Evolutionary conservation across 169 alveolate genomes (phyloP), one percentile per base, ranked within the genome.

Genomic region (Hammondia hammondi): DNA sequence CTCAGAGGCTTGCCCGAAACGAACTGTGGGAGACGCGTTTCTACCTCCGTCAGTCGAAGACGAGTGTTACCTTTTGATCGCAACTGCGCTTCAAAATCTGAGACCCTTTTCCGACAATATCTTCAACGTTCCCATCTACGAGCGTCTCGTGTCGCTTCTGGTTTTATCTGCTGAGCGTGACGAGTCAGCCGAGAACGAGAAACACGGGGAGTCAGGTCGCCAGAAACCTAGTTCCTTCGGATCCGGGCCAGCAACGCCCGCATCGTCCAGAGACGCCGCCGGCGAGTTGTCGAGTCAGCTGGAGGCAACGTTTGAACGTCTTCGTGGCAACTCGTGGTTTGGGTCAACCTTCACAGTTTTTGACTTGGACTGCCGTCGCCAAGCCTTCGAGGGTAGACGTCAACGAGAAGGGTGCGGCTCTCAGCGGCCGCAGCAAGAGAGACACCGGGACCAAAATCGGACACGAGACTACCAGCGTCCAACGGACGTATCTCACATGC

Each of bases 81-180:
- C 77, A 67, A 67, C 77, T 67, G 77, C 77, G 77, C 77, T 67
- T 67, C 77, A 67, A 67, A 67, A 67, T 67, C 27, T 67, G 77
- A 67, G 77, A 27, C 77, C 77, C 77, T 67, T 67, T 27, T 17
- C 27, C n/a, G 77, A 67, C 10, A 67, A 67, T 27, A 17, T 17
- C 32, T 17, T 29, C 12, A 67, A 67, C 77, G 32, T 29, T 67
- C 77, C n/a, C 77, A 7, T 67, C 27, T 67, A 67, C 3, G 77
- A 67, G 77, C 77, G 77, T 17, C 77, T 67, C 77, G 24, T 67
- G 35, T 67, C 77, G 27, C 27, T 67, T 67, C 2, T 67, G 10
- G 0, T 52, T 52, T 52, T 14, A 52, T 7, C 61, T 14, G 5
- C 61, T 52, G 61, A 52, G 2, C 61, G 19, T 14, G 61, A 3